A percentile compares a stretch with the other conserved stretches of the same genome.
These are phyloP conservation scores for Erigeron canadensis DNA, from an alignment of 129 eudicot species.

Conservation along the genomic window DNA sequence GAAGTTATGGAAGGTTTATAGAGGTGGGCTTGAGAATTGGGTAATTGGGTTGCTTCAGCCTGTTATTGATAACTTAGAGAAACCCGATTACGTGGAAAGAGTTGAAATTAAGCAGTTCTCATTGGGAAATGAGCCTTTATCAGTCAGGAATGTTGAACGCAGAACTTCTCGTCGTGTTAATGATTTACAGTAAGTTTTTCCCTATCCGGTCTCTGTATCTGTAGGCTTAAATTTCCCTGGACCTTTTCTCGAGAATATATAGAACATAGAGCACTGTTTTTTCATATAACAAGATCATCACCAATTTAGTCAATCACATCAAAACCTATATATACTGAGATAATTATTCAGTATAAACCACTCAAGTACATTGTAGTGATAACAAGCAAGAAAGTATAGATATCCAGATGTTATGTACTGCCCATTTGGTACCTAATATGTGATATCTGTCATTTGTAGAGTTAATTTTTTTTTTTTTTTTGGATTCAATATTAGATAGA, in stretches of 20 bases:
- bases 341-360: neutral
- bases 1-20: conserved; percentile 95
- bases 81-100: conserved; percentile 91
- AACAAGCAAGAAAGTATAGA: neutral
- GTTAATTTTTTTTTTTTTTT: too few species aligned
- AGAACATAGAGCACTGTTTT: neutral
- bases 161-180: conserved; percentile 86
- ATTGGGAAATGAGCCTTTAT: conserved; percentile 83
- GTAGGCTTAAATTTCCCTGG: neutral
- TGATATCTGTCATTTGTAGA: neutral
- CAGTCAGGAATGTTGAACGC: conserved; percentile 90
- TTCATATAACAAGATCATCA: neutral
- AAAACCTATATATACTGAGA: neutral
- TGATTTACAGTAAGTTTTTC: conserved; percentile 83
- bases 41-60: conserved; percentile 83
- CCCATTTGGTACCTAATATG: conserved; percentile 12
- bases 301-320: neutral
- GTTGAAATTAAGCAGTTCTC: conserved; percentile 97
- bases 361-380: neutral
- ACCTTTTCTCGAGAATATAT: neutral
- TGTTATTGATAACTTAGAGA: conserved; percentile 79
- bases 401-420: conserved; percentile 13
- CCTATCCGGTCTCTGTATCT: conserved; percentile 1
- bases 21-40: conserved; percentile 95
- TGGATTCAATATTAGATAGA: neutral